Evolutionary conservation across 257 asterid species (phyloP).

Genomic region (Lantana camara): DNA sequence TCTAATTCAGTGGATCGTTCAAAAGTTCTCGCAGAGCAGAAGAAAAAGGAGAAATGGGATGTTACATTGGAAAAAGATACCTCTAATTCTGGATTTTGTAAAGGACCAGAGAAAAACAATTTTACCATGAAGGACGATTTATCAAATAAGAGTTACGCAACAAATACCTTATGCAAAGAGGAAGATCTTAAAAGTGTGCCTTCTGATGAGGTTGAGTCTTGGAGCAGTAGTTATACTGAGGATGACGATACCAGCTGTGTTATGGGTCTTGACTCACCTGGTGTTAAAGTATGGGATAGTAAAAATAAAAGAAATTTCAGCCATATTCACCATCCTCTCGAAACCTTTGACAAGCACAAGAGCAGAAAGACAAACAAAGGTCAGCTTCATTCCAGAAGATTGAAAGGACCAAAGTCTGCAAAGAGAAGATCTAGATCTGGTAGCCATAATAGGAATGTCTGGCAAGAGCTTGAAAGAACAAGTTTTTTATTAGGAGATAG

Average conservation of each 20-base stretch:
- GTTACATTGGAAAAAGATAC: slow-evolving; percentile 25
- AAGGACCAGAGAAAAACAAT: slow-evolving; percentile 25
- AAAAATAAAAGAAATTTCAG: slow-evolving; percentile 73
- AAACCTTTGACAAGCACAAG: slow-evolving; percentile 57
- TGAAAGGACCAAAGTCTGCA: slow-evolving; percentile 50
- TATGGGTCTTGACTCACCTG: slow-evolving; percentile 91
- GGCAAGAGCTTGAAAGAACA: slow-evolving; percentile 88
- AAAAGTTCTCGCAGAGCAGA: slow-evolving; percentile 41
- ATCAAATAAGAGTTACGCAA: slow-evolving; percentile 27
- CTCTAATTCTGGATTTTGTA: slow-evolving; percentile 33
- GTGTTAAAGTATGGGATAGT: slow-evolving; percentile 90
- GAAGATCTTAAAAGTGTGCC: slow-evolving; percentile 44
- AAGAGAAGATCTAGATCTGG: slow-evolving; percentile 68
- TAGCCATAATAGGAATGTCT: slow-evolving; percentile 55
- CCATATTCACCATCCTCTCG: slow-evolving; percentile 94
- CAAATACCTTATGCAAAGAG: slow-evolving; percentile 37
- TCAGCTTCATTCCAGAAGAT: slow-evolving; percentile 47
- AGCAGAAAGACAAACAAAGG: slow-evolving; percentile 53
- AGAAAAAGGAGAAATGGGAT: slow-evolving; percentile 35
- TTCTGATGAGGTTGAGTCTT: slow-evolving; percentile 65
- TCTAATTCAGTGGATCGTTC: slow-evolving; percentile 52
- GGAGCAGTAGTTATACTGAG: slow-evolving; percentile 76
- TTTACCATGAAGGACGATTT: slow-evolving; percentile 17
- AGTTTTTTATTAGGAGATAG: slow-evolving; percentile 79
- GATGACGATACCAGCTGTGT: slow-evolving; percentile 68